A percentile compares a stretch with the other conserved stretches of the same genome.
These are phyloP conservation scores for Amphibolis antarctica DNA, from an alignment of 106 monocot genomes.

Conservation along the genomic window DNA sequence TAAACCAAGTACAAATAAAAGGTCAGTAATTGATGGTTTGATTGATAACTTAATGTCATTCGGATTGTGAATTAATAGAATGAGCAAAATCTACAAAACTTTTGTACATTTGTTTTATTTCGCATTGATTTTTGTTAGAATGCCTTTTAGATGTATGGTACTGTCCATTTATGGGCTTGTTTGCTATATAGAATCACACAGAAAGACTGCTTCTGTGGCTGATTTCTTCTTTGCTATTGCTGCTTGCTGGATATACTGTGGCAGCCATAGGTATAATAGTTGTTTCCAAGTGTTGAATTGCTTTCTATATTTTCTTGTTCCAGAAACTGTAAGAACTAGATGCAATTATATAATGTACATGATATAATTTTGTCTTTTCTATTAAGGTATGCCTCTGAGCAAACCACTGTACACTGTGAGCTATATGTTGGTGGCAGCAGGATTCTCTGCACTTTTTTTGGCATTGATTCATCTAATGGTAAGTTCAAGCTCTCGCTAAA, in stretches of 20 bases:
- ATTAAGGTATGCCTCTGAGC: constrained; percentile 83
- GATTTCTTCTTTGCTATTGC: constrained; percentile 39
- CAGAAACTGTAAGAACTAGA: background rate
- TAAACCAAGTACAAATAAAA: too few relatives aligned
- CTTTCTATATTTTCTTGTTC: constrained; percentile 4
- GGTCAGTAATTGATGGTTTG: background rate
- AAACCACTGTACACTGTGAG: constrained; percentile 91
- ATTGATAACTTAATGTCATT: too few relatives aligned
- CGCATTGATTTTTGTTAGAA: background rate
- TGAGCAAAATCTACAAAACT: too few relatives aligned
- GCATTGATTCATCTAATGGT: background rate
- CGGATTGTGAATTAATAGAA: too few relatives aligned
- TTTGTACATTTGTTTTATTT: background rate
- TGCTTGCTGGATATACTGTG: constrained; percentile 38
- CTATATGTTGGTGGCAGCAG: constrained; percentile 76
- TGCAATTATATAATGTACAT: too few relatives aligned
- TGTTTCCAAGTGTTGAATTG: background rate
- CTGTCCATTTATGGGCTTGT: background rate
- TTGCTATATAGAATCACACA: constrained; percentile 33
- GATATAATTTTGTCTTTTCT: background rate
- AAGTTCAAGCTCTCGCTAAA: background rate
- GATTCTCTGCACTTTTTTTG: constrained; percentile 48
- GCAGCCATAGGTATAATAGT: constrained; percentile 41
- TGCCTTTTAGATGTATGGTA: background rate
- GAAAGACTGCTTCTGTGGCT: constrained; percentile 52